phyloP scores from a whole-genome alignment of 129 eudicot species.

The Lonicera japonica region DNA sequence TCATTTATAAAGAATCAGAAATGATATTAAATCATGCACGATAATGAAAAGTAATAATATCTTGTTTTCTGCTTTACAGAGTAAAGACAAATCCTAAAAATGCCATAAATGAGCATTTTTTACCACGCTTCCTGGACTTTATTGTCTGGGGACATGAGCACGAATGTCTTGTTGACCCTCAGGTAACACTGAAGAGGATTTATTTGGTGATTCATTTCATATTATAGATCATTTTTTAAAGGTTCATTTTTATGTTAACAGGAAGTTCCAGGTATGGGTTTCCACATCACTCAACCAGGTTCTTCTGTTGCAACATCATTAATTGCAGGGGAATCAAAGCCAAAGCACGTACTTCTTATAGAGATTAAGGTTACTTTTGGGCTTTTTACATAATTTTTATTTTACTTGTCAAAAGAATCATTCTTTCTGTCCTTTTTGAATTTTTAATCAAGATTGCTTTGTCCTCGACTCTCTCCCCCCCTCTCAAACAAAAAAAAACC shows the following conservation, averaged over 20 bases:
- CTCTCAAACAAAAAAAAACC: no score
- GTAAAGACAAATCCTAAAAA: slow-evolving; percentile 97
- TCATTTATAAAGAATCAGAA: not conserved
- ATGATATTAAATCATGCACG: not conserved
- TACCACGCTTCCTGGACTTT: slow-evolving; percentile 89
- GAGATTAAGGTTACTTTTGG: slow-evolving; percentile 77
- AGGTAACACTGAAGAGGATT: slow-evolving; percentile 37
- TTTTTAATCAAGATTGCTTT: not conserved
- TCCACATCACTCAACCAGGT: slow-evolving; percentile 99
- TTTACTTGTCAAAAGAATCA: no score
- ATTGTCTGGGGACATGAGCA: slow-evolving; percentile 99
- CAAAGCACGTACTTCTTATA: slow-evolving; percentile 84
- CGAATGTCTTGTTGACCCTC: slow-evolving; percentile 97
- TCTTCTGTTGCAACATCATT: slow-evolving; percentile 98
- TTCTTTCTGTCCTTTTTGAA: not conserved
- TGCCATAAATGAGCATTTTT: slow-evolving; percentile 95
- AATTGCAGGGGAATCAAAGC: slow-evolving; percentile 95
- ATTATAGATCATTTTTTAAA: slow-evolving; percentile 14
- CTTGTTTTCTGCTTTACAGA: slow-evolving; percentile 31
- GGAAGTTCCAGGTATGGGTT: slow-evolving; percentile 99
- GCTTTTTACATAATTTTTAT: slow-evolving; percentile 9
- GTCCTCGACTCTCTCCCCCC: no score
- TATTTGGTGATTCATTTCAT: not conserved
- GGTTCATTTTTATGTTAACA: slow-evolving; percentile 22
- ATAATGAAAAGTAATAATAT: slow-evolving; percentile 10